phyloP scores from a whole-genome alignment of 495 filamentous ascomycete genomes.

The Podospora pseudopauciseta region DNA sequence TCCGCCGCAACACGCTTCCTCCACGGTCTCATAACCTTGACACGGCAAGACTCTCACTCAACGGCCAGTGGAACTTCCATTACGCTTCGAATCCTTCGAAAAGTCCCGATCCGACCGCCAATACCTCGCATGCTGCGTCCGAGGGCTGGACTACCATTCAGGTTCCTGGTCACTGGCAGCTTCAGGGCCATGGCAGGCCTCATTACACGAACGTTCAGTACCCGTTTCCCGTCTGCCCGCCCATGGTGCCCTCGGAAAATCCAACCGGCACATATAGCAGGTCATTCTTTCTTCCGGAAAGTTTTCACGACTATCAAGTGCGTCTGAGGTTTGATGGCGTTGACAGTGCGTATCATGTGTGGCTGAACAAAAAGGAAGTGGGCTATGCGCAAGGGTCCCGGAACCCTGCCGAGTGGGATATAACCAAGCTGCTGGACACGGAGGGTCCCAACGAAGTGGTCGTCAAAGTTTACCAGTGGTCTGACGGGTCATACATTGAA shows the following conservation, averaged over 20 bases:
- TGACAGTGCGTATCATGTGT: constrained; percentile 63
- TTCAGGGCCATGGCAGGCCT: constrained; percentile 58
- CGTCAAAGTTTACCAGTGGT: constrained; percentile 61
- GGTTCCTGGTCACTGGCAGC: constrained; percentile 66
- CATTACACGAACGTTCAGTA: constrained; percentile 62
- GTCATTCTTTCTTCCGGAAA: constrained; percentile 41
- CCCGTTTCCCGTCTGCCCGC: constrained; percentile 58
- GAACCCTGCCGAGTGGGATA: constrained; percentile 61
- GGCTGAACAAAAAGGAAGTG: constrained; percentile 55
- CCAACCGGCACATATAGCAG: constrained; percentile 60
- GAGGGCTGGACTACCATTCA: constrained; percentile 48
- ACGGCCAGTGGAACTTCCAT: constrained; percentile 60
- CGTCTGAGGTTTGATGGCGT: constrained; percentile 64
- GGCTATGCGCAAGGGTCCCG: constrained; percentile 63
- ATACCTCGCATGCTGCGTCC: constrained; percentile 16
- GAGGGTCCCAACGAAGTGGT: constrained; percentile 47
- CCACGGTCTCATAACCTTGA: constrained; percentile 50
- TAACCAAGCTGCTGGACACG: constrained; percentile 44
- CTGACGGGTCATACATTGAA: constrained; percentile 62
- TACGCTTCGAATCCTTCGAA: constrained; percentile 48
- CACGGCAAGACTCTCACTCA: constrained; percentile 40
- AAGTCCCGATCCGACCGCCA: constrained; percentile 40
- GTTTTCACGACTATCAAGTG: constrained; percentile 35
- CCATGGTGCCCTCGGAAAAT: constrained; percentile 55
- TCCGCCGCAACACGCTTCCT: constrained; percentile 48